Evolutionary conservation across 176 grass and related monocot species (phyloP).

Genomic region (Oropetium thomaeum): DNA sequence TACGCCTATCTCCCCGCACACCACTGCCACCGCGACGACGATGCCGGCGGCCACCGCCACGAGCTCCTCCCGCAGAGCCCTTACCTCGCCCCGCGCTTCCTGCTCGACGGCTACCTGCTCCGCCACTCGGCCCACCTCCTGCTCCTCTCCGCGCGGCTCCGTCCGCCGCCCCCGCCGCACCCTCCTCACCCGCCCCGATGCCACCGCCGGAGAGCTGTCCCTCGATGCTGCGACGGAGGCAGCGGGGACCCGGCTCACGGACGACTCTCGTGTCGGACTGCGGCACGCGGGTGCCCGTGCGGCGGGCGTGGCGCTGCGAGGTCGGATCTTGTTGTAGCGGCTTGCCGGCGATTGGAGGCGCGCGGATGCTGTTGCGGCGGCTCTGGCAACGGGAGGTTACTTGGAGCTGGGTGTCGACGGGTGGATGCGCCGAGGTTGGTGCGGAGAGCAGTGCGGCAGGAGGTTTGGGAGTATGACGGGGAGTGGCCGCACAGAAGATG

Average conservation of each 20-base stretch:
- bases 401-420: neutral
- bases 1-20: slow-evolving; percentile 16
- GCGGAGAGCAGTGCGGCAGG: slow-evolving; percentile 33
- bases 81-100: slow-evolving; percentile 1
- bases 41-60: neutral
- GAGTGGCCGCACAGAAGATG: slow-evolving; percentile 35
- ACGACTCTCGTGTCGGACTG: neutral
- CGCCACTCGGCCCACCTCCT: slow-evolving; percentile 42
- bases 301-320: slow-evolving; percentile 4
- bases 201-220: slow-evolving; percentile 17
- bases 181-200: slow-evolving; percentile 8
- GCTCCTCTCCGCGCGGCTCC: slow-evolving; percentile 40
- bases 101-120: slow-evolving; percentile 51
- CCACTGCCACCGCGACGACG: slow-evolving; percentile 27
- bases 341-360: slow-evolving; percentile 18
- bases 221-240: neutral
- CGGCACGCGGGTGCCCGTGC: slow-evolving; percentile 9
- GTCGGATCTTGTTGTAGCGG: slow-evolving; percentile 32
- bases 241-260: neutral
- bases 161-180: slow-evolving; percentile 17
- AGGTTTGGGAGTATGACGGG: slow-evolving; percentile 43
- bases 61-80: slow-evolving; percentile 30
- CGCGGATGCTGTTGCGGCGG: neutral
- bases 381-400: neutral
- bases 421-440: slow-evolving; percentile 28